Base-by-base conservation (phyloP, 2,329 filamentous ascomycete genomes). In the Neoascochyta sp. region DNA sequence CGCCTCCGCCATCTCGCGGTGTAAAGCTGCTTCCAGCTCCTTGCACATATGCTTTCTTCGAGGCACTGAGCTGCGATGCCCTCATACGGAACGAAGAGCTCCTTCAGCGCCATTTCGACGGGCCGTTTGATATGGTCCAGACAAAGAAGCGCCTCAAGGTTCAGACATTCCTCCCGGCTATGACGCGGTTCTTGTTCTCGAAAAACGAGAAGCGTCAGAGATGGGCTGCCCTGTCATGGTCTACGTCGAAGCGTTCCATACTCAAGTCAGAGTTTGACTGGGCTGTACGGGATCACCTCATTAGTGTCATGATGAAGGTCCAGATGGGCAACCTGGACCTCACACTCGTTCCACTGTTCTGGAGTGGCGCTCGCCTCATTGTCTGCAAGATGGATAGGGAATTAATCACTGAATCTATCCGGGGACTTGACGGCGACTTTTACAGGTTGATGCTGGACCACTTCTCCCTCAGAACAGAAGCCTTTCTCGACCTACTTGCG, bases 171-270 rank as follows among this genome's bases (percentile, higher is more conserved):
- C 74, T 93, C 3, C 89, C 90, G 2, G 86, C 86, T 9, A 86
- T 92, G 71, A 84, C 83, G 3, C 78, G 75, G 12, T 95, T 95
- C 48, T 71, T 95, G 2, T 95, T 95, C 53, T 81, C 85, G 44
- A 68, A 76, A 16, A 79, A 90, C 41, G 64, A 70, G 14, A 66
- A 68, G 26, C 77, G 84, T 28, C 72, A 71, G 21, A 66, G 70
- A 22, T 94, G 88, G 74, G 86, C 86, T 1, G 66, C 72, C 19
- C 68, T 73, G 27, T 78, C 80, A 5, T 89, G 84, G 77, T 70
- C 72, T n/a, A 77, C 75, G 21, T 75, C 84, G 41, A 71, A 75
- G 26, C 72, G 77, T 9, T 68, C 73, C 12, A 73, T 93, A 28
- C 79, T 81, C 1, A 69, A 75, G 7, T 73, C 79, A 19, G 84